phyloP scores from a whole-genome alignment of 495 filamentous ascomycete genomes.

The Arthonia radiata region DNA sequence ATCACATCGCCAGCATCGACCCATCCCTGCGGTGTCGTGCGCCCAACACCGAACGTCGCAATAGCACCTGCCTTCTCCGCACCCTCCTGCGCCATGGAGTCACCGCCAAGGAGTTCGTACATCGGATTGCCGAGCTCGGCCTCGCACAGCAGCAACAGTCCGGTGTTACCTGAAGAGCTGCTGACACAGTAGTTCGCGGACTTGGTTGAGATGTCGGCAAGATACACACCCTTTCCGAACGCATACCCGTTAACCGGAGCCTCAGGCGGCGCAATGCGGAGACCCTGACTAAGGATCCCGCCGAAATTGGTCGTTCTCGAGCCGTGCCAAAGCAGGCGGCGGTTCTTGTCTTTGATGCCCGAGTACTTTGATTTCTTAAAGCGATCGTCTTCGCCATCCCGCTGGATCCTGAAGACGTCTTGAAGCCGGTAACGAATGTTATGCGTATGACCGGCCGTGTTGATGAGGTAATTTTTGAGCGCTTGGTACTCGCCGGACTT shows the following conservation, averaged over 20 bases:
- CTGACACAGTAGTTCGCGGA: conserved; percentile 53
- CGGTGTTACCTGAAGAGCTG: conserved; percentile 19
- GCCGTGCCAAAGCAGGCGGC: conserved; percentile 67
- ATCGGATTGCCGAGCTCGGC: conserved; percentile 53
- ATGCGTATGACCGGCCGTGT: conserved; percentile 38
- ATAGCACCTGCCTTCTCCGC: conserved; percentile 32
- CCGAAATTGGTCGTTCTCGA: conserved; percentile 56
- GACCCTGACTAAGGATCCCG: conserved; percentile 60
- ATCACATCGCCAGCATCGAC: conserved; percentile 48
- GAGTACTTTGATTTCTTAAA: conserved; percentile 31
- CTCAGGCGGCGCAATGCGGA: conserved; percentile 69
- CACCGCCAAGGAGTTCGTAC: conserved; percentile 24
- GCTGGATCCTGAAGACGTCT: conserved; percentile 62
- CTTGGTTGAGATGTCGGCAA: conserved; percentile 61
- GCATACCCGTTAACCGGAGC: conserved; percentile 55
- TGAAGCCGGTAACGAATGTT: conserved; percentile 23
- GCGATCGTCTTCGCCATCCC: conserved; percentile 44
- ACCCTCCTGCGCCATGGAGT: conserved; percentile 34
- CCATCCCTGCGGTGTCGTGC: conserved; percentile 36
- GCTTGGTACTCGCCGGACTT: conserved; percentile 33
- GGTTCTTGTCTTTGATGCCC: conserved; percentile 22
- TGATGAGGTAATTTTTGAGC: conserved; percentile 37
- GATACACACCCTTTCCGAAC: conserved; percentile 79
- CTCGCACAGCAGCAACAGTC: conserved; percentile 47
- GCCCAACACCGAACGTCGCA: conserved; percentile 43